These are phyloP conservation scores for Fusarium sp. DNA, from an alignment of 2,329 filamentous ascomycete genomes.

Conservation along the genomic window DNA sequence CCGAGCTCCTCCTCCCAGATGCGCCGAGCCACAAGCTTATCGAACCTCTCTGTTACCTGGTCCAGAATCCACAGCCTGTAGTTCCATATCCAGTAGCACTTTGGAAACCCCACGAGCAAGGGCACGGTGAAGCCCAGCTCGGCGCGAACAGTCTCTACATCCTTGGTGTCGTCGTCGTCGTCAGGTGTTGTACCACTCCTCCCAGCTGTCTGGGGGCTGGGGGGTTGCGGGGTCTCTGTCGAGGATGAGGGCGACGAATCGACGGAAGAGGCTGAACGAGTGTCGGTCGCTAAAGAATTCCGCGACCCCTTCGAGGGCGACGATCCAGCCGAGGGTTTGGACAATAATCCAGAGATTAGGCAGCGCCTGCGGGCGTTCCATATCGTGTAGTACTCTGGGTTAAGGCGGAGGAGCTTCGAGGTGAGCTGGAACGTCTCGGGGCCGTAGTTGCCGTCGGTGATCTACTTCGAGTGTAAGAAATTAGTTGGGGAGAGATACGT, in stretches of 20 bases:
- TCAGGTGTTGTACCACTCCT: conserved; percentile 66
- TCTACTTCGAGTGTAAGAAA: conserved; percentile 41
- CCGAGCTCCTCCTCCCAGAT: conserved; percentile 89
- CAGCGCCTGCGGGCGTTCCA: conserved; percentile 88
- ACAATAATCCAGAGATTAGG: conserved; percentile 70
- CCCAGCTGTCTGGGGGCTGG: conserved; percentile 61
- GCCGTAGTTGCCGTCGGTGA: conserved; percentile 60
- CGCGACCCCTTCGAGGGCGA: conserved; percentile 66
- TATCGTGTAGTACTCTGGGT: conserved; percentile 91
- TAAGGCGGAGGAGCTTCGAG: conserved; percentile 78
- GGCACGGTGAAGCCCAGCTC: conserved; percentile 88
- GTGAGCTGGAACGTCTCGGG: conserved; percentile 73
- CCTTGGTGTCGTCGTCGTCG: conserved; percentile 31
- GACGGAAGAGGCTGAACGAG: conserved; percentile 72
- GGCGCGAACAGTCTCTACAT: conserved; percentile 69
- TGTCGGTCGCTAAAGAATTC: conserved; percentile 66
- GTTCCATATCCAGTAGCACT: conserved; percentile 99
- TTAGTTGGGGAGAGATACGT: background rate
- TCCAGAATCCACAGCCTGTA: conserved; percentile 88
- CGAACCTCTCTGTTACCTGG: conserved; percentile 75
- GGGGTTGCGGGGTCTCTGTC: conserved; percentile 63
- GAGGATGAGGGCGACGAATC: conserved; percentile 67
- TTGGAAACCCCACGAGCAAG: conserved; percentile 86
- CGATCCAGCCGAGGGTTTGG: conserved; percentile 62
- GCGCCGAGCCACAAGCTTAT: conserved; percentile 64